Conservation (phyloP, 208 protist species). For the Vickermania ingenoplastis region DNA sequence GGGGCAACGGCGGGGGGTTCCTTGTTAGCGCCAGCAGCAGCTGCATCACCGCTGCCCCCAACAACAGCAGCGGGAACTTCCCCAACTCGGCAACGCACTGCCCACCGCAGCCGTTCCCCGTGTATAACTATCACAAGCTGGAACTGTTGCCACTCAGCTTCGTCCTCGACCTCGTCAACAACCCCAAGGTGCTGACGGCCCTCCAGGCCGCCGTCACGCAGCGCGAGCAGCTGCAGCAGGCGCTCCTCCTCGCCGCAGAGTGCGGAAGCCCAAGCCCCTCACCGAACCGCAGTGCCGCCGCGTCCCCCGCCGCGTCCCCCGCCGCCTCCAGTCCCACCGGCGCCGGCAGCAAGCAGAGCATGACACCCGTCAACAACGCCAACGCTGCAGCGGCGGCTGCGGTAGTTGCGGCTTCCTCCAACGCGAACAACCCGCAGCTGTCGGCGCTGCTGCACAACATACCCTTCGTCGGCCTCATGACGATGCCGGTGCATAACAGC, state of each 20-base stretch:
- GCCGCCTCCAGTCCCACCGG: background rate
- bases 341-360: background rate
- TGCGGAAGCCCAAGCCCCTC: background rate
- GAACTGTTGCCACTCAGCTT: constrained; percentile 2
- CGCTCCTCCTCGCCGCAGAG: background rate
- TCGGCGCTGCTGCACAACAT: constrained; percentile 5
- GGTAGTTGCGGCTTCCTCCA: background rate
- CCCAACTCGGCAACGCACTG: background rate
- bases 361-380: too few species aligned
- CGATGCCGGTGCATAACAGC: constrained; percentile 13
- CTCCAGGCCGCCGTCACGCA: background rate
- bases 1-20: background rate
- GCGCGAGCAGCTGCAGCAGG: background rate
- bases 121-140: background rate
- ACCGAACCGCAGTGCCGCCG: background rate
- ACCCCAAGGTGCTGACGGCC: background rate
- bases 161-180: background rate
- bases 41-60: background rate
- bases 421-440: background rate
- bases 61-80: background rate
- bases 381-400: background rate
- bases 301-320: background rate
- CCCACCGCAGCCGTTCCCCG: background rate
- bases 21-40: background rate
- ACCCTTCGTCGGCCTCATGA: constrained; percentile 18